A percentile compares a stretch with the other conserved stretches of the same genome.
Conservation (phyloP, 208 protist genomes). For the Trypanosoma rangeli region DNA sequence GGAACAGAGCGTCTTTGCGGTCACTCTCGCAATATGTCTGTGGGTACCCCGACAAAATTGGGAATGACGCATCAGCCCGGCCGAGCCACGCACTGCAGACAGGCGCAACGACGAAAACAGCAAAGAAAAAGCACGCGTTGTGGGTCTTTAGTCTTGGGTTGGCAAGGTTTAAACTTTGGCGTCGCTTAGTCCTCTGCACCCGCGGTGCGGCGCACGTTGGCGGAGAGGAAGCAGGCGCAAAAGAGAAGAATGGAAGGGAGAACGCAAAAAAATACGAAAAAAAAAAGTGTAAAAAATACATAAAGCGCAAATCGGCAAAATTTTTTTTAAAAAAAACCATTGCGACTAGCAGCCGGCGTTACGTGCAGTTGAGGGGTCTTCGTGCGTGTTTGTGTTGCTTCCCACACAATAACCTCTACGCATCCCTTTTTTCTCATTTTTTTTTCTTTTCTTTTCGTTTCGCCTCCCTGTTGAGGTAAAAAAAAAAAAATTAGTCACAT, state of each 20-base stretch:
- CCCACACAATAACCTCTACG: neutral
- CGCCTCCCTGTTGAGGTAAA: neutral
- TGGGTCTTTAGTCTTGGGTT: too few species aligned
- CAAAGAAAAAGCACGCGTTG: constrained; percentile 1
- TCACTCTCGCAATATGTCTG: too few species aligned
- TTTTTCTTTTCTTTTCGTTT: neutral
- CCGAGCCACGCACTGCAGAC: constrained; percentile 3
- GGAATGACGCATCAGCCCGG: neutral
- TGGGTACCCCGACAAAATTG: too few species aligned
- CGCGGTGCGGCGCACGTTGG: too few species aligned
- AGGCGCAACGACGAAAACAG: neutral
- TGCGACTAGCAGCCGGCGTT: neutral
- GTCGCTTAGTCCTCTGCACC: too few species aligned
- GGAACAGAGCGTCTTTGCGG: too few species aligned
- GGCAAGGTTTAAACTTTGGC: too few species aligned
- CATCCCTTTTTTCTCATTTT: neutral
- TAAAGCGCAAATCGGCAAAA: neutral
- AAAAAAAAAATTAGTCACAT: neutral
- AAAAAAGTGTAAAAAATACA: neutral
- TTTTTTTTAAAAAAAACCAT: too few species aligned
- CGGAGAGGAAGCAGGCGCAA: neutral
- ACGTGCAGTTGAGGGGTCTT: neutral
- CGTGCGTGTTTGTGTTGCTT: neutral
- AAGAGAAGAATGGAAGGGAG: too few species aligned
- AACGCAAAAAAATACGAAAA: too few species aligned